Conservation (phyloP, 148 eudicot species). For the Rhododendron williamsianum region DNA sequence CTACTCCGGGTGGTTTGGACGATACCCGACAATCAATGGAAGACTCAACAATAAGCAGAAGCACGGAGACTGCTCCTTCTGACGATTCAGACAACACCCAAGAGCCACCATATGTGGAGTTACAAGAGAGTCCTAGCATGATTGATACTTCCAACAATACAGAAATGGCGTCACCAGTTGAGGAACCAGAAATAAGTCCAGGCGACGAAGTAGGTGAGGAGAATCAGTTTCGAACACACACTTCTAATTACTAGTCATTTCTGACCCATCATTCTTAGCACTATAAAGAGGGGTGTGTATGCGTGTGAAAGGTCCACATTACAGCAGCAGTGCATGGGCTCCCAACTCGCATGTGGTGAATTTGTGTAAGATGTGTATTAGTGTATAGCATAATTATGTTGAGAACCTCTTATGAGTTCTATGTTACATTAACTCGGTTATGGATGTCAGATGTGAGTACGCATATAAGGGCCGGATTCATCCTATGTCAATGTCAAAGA, state of each 20-base stretch:
- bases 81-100: neutral
- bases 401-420: neutral
- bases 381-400: neutral
- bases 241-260: neutral
- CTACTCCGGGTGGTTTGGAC: neutral
- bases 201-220: neutral
- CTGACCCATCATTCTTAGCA: neutral
- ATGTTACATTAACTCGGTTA: neutral
- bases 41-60: neutral
- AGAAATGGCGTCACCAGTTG: neutral
- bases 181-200: neutral
- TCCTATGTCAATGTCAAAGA: neutral
- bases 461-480: neutral
- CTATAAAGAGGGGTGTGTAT: neutral
- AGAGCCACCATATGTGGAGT: neutral
- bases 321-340: neutral
- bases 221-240: neutral
- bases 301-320: neutral
- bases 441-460: neutral
- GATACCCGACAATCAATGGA: neutral
- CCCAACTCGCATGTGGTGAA: neutral
- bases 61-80: neutral
- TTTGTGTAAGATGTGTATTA: neutral
- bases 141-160: neutral
- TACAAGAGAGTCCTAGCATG: neutral